phyloP scores from a whole-genome alignment of 257 asterid species.

The Scutellaria barbata region DNA sequence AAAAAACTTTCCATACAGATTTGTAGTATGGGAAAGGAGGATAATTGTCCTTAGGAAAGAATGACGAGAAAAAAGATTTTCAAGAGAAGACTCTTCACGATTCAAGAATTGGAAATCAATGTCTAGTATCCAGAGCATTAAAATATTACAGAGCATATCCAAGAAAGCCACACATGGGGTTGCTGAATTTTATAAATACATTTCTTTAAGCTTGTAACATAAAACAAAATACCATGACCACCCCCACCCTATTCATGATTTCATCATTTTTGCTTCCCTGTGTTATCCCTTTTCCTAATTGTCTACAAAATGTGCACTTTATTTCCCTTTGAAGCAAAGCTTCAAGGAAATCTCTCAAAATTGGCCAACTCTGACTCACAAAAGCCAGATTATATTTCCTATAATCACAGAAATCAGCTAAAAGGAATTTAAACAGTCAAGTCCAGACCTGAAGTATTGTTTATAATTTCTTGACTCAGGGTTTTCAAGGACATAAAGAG shows the following conservation, averaged over 20 bases:
- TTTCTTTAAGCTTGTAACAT: background rate
- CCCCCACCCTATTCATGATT: background rate
- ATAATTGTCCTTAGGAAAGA: too few species aligned
- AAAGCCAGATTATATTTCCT: constrained; percentile 15
- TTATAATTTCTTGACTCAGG: constrained; percentile 82
- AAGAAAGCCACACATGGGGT: background rate
- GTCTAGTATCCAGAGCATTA: constrained; percentile 24
- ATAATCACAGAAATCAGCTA: constrained; percentile 14
- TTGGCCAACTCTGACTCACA: background rate
- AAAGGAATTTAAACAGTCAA: constrained; percentile 3
- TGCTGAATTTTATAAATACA: background rate
- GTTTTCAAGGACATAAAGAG: constrained; percentile 74
- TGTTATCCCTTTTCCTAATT: constrained; percentile 4
- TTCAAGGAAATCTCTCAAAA: constrained; percentile 22
- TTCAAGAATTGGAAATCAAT: constrained; percentile 6
- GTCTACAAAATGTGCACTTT: background rate
- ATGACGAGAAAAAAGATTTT: too few species aligned
- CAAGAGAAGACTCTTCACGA: background rate
- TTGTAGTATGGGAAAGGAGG: too few species aligned
- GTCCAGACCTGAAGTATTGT: constrained; percentile 75
- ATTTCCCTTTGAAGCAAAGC: constrained; percentile 5
- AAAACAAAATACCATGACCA: constrained; percentile 1
- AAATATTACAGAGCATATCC: constrained; percentile 16
- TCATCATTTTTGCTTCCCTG: constrained; percentile 20
- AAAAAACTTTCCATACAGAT: too few species aligned